These are phyloP conservation scores for Macadamia integrifolia DNA, from an alignment of 164 flowering plant genomes.

Conservation along the genomic window DNA sequence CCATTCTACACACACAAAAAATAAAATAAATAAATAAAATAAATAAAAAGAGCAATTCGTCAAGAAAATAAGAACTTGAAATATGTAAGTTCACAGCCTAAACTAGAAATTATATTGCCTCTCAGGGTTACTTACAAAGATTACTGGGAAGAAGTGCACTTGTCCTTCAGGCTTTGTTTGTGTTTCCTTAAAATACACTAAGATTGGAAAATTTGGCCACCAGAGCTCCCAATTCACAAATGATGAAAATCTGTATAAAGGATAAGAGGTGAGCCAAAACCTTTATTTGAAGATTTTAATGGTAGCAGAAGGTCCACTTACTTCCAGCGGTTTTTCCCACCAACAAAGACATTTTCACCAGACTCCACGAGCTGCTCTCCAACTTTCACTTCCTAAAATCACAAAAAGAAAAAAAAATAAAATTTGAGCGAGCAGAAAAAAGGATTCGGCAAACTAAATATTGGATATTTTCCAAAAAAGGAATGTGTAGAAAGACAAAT, in stretches of 20 bases:
- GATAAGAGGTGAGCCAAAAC: conserved; percentile 1
- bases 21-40: not conserved
- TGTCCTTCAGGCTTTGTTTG: conserved; percentile 97
- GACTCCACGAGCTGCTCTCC: conserved; percentile 79
- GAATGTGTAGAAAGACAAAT: not conserved
- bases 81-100: not conserved
- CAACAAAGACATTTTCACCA: conserved; percentile 90
- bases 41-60: not conserved
- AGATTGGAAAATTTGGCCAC: conserved; percentile 92
- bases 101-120: not conserved
- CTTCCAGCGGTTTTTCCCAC: conserved; percentile 98
- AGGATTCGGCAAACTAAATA: not conserved
- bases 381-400: conserved; percentile 73
- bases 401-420: not conserved
- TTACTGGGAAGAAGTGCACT: conserved; percentile 89
- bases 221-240: conserved; percentile 97
- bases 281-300: not conserved
- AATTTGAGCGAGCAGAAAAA: not conserved
- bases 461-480: not conserved
- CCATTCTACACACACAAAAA: conserved; percentile 49
- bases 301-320: conserved; percentile 29
- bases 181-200: conserved; percentile 88
- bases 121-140: conserved; percentile 60
- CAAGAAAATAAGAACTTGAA: not conserved
- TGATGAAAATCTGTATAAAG: conserved; percentile 57